Percentiles rank a stretch among this genome's conserved stretches.
These are phyloP conservation scores for Dorcoceras hygrometricum DNA, from an alignment of 257 asterid genomes.

Conservation along the genomic window DNA sequence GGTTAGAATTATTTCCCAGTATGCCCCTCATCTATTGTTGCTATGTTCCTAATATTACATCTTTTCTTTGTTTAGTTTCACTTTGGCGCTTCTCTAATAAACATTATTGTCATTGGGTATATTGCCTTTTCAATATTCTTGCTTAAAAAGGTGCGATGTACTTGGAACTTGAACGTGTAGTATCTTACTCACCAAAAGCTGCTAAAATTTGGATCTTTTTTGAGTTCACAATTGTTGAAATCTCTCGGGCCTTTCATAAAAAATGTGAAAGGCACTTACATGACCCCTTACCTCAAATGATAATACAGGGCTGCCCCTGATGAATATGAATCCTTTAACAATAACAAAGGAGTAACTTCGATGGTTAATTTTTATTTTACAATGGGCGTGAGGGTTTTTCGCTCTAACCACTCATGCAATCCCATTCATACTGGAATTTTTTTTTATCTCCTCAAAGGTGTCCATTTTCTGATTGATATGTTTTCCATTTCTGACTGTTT, in stretches of 20 bases:
- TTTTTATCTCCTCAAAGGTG: not conserved
- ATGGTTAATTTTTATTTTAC: not conserved
- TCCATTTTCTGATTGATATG: not conserved
- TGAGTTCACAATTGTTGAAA: not conserved
- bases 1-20: not conserved
- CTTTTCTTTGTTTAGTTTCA: no score
- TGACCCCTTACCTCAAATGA: not conserved
- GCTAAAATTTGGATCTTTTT: not conserved
- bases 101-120: not conserved
- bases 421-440: no score
- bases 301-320: not conserved
- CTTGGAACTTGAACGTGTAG: not conserved
- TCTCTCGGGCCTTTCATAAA: not conserved
- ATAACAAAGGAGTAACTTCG: not conserved
- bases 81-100: not conserved
- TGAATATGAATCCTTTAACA: not conserved
- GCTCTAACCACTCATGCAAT: no score
- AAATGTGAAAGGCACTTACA: not conserved
- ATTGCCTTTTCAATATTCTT: not conserved
- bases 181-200: not conserved
- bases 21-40: not conserved
- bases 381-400: no score
- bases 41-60: not conserved
- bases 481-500: constrained; percentile 1
- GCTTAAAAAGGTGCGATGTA: not conserved